Base-by-base conservation (phyloP, 1,284 basidiomycete species). In the Stereum hirsutum region DNA sequence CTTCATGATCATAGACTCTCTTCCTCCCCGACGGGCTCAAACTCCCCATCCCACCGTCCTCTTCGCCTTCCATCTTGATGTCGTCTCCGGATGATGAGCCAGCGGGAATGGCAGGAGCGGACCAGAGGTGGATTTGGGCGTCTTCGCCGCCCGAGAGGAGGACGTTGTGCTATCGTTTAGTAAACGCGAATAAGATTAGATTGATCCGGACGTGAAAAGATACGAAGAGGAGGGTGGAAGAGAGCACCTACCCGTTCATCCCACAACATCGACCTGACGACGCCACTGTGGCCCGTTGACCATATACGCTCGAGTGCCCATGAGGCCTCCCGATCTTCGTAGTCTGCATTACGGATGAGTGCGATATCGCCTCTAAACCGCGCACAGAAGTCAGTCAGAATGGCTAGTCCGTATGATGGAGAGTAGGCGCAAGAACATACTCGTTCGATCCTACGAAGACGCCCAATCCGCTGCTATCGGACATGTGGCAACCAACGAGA, bases 71-170 rank as follows among this genome's bases (percentile, higher is more conserved):
- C n/a, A n/a, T n/a, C n/a, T n/a, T n/a, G n/a, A n/a, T n/a, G n/a
- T n/a, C n/a, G n/a, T n/a, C n/a, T n/a, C n/a, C n/a, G n/a, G n/a
- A n/a, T n/a, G n/a, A n/a, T n/a, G n/a, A n/a, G n/a, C n/a, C n/a
- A n/a, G n/a, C n/a, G n/a, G n/a, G n/a, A n/a, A 53, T 40, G 8
- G 52, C 34, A 5, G 55, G 54, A 21, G 54, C 52, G 3, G 54
- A 44, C 64, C 64, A 66, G 5, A 54, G 54, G 33, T 63, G 57
- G 6, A 65, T 43, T 34, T 53, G 57, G 7, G 60, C 56, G 39
- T 66, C 64, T 45, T 66, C 64, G 4, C 64, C 64, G 25, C 64
- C 64, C 1, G 63, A 62, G 11, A 66, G 52, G 20, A 66, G 52
- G 20, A 64, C 44, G 36, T 61, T 61, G 42, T 61, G 58, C 63